Evolutionary conservation across 345 rosid species (phyloP), one percentile per base, ranked within the genome.

Genomic region (Lepidium africanum): DNA sequence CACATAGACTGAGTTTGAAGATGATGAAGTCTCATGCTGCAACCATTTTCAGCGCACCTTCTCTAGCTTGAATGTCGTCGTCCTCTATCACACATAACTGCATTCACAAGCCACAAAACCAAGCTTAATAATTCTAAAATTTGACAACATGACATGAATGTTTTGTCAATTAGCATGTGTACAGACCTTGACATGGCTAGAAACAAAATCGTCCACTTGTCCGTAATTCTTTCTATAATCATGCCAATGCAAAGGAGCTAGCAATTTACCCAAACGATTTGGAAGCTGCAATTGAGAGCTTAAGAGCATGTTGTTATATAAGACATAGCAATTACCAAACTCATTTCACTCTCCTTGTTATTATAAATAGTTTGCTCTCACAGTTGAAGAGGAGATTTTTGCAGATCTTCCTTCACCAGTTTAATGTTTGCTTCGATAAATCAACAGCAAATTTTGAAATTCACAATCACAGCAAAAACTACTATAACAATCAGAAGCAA

Each of bases 211-310:
- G 35, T 94, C 99, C 12, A 94, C 88, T 78, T 87, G 91, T 65
- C 97, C 97, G 8, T 81, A 94, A 77, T 81, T 84, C 63, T 79
- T 91, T 86, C 57, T 85, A 84, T 94, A 94, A 78, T 94, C 99
- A 54, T 91, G 91, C 99, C 99, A 94, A 67, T 84, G 97, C 30
- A 94, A 63, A 47, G 99, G 99, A 21, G 91, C 85, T 77, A 94
- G 92, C 99, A 94, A 91, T 81, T 94, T 94, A 0, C 97, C 99
- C 46, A 94, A 81, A 71, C 97, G 88, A 70, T 89, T 91, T 38
- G 93, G 96, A n/a, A 94, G 89, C 99, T 94, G 90, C 68, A 33
- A 47, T 41, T 38, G 41, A 72, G 5, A 70, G 21, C 58, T 39
- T 52, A 45, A 70, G 35, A 13, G 59, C 30, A 63, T 5, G 52